Percentiles rank a stretch among this genome's conserved stretches.
Conservation (phyloP, 371 early-diverging fungal species). For the Circinella minor region DNA sequence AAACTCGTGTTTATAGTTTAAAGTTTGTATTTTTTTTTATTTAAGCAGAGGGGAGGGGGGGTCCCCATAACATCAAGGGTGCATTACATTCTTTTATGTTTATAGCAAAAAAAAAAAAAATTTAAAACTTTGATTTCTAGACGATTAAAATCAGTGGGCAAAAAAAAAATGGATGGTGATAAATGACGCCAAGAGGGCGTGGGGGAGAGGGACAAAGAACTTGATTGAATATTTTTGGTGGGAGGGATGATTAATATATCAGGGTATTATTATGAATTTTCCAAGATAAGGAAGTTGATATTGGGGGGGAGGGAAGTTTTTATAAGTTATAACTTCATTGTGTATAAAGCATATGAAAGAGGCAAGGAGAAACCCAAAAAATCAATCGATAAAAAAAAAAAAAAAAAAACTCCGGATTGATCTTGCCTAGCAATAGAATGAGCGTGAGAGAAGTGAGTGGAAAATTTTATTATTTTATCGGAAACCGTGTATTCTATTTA, state of each 20-base stretch:
- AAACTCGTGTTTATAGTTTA: no score
- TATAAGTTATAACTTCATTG: not conserved
- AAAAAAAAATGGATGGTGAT: not conserved
- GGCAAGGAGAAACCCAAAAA: no score
- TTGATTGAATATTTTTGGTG: no score
- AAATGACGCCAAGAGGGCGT: constrained; percentile 7
- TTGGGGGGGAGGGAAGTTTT: not conserved
- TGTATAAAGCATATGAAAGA: constrained; percentile 6
- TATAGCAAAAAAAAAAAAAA: no score
- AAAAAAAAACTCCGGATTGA: not conserved
- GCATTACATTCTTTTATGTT: no score
- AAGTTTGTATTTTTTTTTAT: no score
- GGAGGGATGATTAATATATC: no score
- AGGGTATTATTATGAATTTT: not conserved
- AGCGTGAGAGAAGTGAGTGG: not conserved
- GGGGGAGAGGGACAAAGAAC: no score
- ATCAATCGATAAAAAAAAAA: not conserved
- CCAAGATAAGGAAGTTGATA: constrained; percentile 16
- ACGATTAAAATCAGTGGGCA: not conserved
- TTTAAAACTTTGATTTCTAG: constrained; percentile 2
- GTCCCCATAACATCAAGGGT: no score
- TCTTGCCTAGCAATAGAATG: not conserved
- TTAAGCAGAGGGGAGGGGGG: no score
- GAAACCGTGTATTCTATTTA: no score
- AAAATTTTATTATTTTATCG: no score